Conservation (phyloP, 2,329 filamentous ascomycete genomes). For the Peltaster fructicola region DNA sequence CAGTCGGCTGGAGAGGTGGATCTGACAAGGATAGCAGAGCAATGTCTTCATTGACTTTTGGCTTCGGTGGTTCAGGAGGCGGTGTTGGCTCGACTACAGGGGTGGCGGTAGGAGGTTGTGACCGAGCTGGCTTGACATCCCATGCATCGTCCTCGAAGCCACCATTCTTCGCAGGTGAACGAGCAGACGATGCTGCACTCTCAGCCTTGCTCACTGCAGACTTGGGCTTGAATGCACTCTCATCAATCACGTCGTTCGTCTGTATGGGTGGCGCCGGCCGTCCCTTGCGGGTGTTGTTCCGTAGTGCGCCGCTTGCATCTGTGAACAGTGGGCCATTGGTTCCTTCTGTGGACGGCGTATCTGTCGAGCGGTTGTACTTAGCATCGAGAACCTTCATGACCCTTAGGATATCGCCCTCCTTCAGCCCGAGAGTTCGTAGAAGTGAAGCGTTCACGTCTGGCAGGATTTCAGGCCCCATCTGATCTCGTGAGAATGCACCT, state of each 20-base stretch:
- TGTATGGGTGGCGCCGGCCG: constrained; percentile 74
- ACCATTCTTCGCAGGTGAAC: constrained; percentile 26
- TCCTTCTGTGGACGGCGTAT: constrained; percentile 31
- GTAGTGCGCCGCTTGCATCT: constrained; percentile 73
- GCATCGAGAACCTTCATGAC: constrained; percentile 78
- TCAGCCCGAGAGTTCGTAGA: constrained; percentile 74
- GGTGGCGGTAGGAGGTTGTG: constrained; percentile 23
- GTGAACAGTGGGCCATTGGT: constrained; percentile 72
- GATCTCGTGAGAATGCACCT: constrained; percentile 73
- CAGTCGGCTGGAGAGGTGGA: constrained; percentile 35
- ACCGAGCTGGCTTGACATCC: constrained; percentile 75
- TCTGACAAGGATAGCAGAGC: constrained; percentile 49
- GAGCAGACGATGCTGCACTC: constrained; percentile 27
- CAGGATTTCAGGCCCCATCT: constrained; percentile 87
- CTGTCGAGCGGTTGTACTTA: constrained; percentile 49
- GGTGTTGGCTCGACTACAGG: constrained; percentile 22
- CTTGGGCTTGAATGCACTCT: constrained; percentile 62
- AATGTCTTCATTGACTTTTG: constrained; percentile 50
- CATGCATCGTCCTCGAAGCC: constrained; percentile 96
- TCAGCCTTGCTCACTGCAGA: constrained; percentile 29
- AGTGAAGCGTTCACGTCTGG: constrained; percentile 74
- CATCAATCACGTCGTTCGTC: constrained; percentile 69
- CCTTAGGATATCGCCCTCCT: constrained; percentile 90
- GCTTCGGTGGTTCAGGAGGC: constrained; percentile 24
- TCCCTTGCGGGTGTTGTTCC: constrained; percentile 88